Conservation (phyloP, 2,329 filamentous ascomycete species). For the Epichloe glyceriae region DNA sequence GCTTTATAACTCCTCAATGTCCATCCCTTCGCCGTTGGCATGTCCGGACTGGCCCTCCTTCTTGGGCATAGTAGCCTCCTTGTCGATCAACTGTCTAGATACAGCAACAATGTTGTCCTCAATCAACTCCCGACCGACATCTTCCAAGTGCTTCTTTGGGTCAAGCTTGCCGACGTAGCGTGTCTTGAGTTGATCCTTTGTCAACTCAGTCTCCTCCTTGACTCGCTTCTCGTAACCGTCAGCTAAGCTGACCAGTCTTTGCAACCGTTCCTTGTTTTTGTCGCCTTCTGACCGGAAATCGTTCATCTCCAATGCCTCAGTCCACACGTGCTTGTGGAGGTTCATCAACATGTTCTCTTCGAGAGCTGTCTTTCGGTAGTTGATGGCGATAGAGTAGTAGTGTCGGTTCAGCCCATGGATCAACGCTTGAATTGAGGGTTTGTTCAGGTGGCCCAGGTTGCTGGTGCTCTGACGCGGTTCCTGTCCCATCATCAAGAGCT, state of each 20-base stretch:
- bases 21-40: conserved; percentile 51
- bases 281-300: conserved; percentile 79
- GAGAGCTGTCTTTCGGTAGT: conserved; percentile 92
- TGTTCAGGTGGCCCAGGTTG: conserved; percentile 95
- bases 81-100: conserved; percentile 98
- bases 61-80: conserved; percentile 85
- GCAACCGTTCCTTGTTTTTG: conserved; percentile 76
- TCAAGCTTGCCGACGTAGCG: conserved; percentile 98
- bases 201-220: conserved; percentile 95
- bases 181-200: conserved; percentile 95
- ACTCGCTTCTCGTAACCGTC: conserved; percentile 98
- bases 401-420: conserved; percentile 97
- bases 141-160: conserved; percentile 97
- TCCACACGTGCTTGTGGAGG: conserved; percentile 98
- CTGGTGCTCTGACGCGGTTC: conserved; percentile 96
- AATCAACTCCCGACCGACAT: conserved; percentile 90
- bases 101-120: conserved; percentile 99
- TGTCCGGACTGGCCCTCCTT: conserved; percentile 43
- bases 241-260: conserved; percentile 76
- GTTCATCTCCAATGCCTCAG: conserved; percentile 91
- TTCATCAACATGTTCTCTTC: conserved; percentile 99
- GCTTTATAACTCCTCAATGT: conserved; percentile 40
- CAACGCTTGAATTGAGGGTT: conserved; percentile 97
- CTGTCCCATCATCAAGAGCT: conserved; percentile 94
- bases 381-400: conserved; percentile 98